Conservation (phyloP, 1,139 yeast genomes). For the Blastobotrys arbuscula region DNA sequence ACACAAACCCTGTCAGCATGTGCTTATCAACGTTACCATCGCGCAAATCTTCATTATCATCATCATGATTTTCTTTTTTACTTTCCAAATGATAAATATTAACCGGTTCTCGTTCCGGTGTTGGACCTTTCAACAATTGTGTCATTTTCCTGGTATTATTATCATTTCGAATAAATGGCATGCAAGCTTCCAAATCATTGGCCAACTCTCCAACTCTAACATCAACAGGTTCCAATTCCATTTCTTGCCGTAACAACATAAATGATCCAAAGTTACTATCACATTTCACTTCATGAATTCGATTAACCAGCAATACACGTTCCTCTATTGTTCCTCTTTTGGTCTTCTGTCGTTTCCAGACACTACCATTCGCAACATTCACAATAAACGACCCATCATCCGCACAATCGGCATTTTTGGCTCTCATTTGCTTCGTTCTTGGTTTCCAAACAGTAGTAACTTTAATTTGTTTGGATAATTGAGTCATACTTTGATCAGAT, state of each 20-base stretch:
- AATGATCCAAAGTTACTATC: constrained; percentile 65
- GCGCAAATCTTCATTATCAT: constrained; percentile 8
- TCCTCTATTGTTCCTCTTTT: constrained; percentile 35
- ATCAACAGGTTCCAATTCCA: constrained; percentile 15
- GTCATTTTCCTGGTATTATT: constrained; percentile 5
- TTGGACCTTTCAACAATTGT: constrained; percentile 5
- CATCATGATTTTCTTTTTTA: constrained; percentile 9
- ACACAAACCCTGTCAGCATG: background rate
- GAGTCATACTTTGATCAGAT: constrained; percentile 8
- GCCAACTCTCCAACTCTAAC: constrained; percentile 20
- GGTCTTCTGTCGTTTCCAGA: constrained; percentile 37
- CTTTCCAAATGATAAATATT: background rate
- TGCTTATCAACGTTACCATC: constrained; percentile 6
- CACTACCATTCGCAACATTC: constrained; percentile 64
- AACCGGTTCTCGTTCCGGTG: background rate
- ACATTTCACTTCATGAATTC: constrained; percentile 54
- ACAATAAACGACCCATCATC: constrained; percentile 64
- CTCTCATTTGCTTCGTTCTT: constrained; percentile 30
- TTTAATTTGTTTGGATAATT: constrained; percentile 9
- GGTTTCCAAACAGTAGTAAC: constrained; percentile 13
- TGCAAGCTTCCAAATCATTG: constrained; percentile 26
- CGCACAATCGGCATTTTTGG: constrained; percentile 60
- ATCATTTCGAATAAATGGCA: constrained; percentile 22
- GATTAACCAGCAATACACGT: constrained; percentile 49
- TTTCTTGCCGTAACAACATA: constrained; percentile 61